These are phyloP conservation scores for Trichoderma gracile DNA, from an alignment of 2,329 filamentous ascomycete species.

Conservation along the genomic window DNA sequence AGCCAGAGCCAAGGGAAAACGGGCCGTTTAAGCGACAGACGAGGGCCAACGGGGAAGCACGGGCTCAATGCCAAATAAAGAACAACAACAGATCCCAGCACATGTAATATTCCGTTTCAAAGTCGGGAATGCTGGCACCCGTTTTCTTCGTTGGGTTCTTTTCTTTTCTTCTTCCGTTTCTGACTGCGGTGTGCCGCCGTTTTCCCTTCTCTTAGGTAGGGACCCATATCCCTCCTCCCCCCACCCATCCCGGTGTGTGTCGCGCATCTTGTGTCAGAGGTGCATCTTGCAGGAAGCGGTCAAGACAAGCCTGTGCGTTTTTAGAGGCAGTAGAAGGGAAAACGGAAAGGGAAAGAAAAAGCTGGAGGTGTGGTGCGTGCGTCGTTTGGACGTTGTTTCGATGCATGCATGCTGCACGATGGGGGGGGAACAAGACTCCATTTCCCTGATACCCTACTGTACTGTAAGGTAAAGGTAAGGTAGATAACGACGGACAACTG, in stretches of 20 bases:
- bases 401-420: slow-evolving; percentile 17
- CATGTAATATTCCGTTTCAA: not conserved
- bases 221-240: too few species aligned
- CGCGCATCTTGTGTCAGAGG: slow-evolving; percentile 12
- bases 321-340: not conserved
- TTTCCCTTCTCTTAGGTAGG: too few species aligned
- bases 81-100: too few species aligned
- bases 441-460: not conserved
- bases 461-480: not conserved
- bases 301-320: slow-evolving; percentile 15
- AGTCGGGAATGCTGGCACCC: not conserved
- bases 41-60: not conserved
- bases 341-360: too few species aligned
- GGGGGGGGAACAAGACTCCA: not conserved
- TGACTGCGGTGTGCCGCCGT: not conserved
- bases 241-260: not conserved
- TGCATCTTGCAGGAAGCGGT: slow-evolving; percentile 25
- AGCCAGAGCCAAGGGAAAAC: not conserved
- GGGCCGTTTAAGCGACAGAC: slow-evolving; percentile 9
- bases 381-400: not conserved
- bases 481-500: slow-evolving; percentile 13
- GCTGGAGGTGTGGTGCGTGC: slow-evolving; percentile 11
- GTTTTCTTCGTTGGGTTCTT: not conserved
- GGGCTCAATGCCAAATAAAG: too few species aligned
- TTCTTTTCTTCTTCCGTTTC: not conserved